These are phyloP conservation scores for Metschnikowia koreensis DNA, from an alignment of 805 yeast species.

Conservation along the genomic window DNA sequence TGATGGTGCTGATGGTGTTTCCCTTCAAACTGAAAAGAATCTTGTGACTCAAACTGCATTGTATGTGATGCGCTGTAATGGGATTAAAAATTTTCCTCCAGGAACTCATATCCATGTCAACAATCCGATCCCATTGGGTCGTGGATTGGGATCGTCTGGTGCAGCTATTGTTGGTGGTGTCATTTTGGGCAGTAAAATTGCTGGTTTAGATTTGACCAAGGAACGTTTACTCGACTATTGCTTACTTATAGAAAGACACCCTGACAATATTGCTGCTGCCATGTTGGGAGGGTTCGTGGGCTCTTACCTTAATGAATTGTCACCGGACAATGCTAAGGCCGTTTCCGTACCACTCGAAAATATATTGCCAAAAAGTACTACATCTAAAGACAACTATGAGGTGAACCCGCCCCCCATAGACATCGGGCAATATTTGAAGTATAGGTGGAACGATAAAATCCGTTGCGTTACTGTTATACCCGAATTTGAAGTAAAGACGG, in stretches of 20 bases:
- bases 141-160: constrained; percentile 97
- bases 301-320: constrained; percentile 80
- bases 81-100: constrained; percentile 68
- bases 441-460: constrained; percentile 76
- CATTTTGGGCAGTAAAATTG: constrained; percentile 82
- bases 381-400: constrained; percentile 53
- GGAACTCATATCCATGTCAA: constrained; percentile 79
- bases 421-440: constrained; percentile 86
- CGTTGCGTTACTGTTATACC: constrained; percentile 92
- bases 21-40: constrained; percentile 73
- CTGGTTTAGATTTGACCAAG: constrained; percentile 67
- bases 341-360: constrained; percentile 83
- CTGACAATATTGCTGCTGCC: constrained; percentile 97
- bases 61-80: constrained; percentile 84
- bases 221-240: constrained; percentile 90
- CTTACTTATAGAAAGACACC: constrained; percentile 96
- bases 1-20: constrained; percentile 80
- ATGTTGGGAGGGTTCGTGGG: constrained; percentile 99
- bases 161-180: constrained; percentile 99
- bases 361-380: constrained; percentile 70
- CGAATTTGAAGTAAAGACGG: constrained; percentile 91
- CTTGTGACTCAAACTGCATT: constrained; percentile 91
- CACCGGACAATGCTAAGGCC: constrained; percentile 65
- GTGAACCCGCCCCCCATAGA: constrained; percentile 63
- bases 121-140: constrained; percentile 93